These are phyloP conservation scores for Pestalotiopsis sp. DNA, from an alignment of 2,329 filamentous ascomycete species.

Conservation along the genomic window DNA sequence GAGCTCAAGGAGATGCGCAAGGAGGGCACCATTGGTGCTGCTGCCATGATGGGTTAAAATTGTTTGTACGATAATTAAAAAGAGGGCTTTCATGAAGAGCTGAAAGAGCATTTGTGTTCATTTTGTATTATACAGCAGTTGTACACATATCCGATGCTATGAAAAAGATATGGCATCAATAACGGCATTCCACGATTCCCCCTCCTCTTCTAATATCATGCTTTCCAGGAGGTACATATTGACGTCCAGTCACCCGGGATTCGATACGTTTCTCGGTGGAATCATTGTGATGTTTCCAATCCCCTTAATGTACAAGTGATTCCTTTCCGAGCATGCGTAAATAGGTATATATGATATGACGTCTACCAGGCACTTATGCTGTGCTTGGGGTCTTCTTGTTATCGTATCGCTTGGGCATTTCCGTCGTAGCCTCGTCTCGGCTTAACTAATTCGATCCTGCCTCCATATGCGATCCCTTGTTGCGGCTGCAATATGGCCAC, in stretches of 20 bases:
- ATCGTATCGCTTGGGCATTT: not conserved
- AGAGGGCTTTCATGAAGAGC: not conserved
- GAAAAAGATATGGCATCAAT: not conserved
- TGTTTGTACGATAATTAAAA: not conserved
- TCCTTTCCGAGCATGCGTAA: not conserved
- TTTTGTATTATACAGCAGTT: constrained; percentile 30
- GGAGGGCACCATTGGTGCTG: constrained; percentile 39
- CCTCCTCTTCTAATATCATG: not conserved
- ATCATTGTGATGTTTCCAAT: not conserved
- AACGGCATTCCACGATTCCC: constrained; percentile 2
- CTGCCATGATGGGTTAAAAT: constrained; percentile 23
- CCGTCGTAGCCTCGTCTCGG: not conserved
- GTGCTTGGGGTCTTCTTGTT: not conserved
- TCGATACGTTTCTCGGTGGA: not conserved
- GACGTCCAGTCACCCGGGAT: not conserved
- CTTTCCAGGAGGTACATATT: not conserved
- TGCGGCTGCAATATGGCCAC: not conserved
- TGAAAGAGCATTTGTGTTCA: constrained; percentile 6
- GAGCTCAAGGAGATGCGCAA: constrained; percentile 54
- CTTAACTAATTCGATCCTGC: not conserved
- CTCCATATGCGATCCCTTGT: not conserved
- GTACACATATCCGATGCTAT: constrained; percentile 23
- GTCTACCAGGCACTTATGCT: not conserved
- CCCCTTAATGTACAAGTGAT: not conserved
- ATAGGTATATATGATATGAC: not conserved